These are phyloP conservation scores for Trichoderma hamatum DNA, from an alignment of 2,329 filamentous ascomycete genomes.

Conservation along the genomic window DNA sequence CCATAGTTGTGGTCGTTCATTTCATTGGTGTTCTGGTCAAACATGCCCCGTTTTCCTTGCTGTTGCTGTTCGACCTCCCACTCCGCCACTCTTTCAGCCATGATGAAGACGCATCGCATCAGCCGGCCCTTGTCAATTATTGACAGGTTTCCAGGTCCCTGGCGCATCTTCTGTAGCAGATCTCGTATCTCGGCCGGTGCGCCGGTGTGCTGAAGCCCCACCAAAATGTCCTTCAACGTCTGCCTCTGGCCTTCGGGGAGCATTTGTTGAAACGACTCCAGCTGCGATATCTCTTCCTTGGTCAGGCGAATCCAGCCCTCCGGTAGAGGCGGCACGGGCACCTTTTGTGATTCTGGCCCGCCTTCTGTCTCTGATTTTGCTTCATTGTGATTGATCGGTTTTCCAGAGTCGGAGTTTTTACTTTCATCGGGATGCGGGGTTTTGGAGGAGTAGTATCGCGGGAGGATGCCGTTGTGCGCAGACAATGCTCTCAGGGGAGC, in stretches of 20 bases:
- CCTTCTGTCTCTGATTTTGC: constrained; percentile 29
- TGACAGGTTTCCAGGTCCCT: constrained; percentile 57
- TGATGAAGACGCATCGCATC: constrained; percentile 43
- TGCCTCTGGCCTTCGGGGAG: constrained; percentile 66
- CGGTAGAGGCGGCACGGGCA: constrained; percentile 42
- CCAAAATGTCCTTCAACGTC: constrained; percentile 61
- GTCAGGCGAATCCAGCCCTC: constrained; percentile 52
- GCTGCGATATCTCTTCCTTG: constrained; percentile 51
- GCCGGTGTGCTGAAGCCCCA: constrained; percentile 67
- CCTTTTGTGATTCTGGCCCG: constrained; percentile 34
- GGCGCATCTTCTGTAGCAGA: constrained; percentile 56
- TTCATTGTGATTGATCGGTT: constrained; percentile 33
- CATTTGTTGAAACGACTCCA: constrained; percentile 63
- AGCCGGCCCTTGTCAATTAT: constrained; percentile 44
- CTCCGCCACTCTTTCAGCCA: constrained; percentile 42
- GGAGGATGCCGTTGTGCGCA: constrained; percentile 42
- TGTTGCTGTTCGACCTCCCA: constrained; percentile 34
- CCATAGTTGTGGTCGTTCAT: constrained; percentile 31
- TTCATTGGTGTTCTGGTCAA: constrained; percentile 34
- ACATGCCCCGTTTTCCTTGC: constrained; percentile 30
- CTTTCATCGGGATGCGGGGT: constrained; percentile 44
- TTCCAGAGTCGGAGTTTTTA: constrained; percentile 22
- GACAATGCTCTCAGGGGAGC: constrained; percentile 41
- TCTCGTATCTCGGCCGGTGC: constrained; percentile 70
- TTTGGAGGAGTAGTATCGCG: constrained; percentile 45